Base-by-base conservation (phyloP, 768 basidiomycete genomes). In the Macrolepiota fuliginosa region DNA sequence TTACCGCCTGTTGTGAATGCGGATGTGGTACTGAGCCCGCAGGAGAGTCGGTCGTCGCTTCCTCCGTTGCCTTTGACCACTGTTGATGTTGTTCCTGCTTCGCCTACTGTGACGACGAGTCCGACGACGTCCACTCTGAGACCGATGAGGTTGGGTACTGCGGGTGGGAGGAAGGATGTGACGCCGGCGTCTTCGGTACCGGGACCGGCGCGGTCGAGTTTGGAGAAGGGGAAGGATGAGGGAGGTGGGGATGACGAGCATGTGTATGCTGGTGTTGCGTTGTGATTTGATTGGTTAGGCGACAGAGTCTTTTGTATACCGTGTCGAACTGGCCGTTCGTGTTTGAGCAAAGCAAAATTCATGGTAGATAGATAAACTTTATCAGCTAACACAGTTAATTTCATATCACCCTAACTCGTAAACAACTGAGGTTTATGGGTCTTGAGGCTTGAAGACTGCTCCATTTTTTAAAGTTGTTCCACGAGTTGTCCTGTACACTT, bases 191-290 rank as follows among this genome's bases (percentile, higher is more conserved):
- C 53, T 27, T 54, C 29, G 35, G 25, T 36, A 29, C 11, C 19
- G 9, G 11, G 39, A n/a, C n/a, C n/a, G n/a, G 39, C 7, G 19
- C 9, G 29, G n/a, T 6, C 25, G 29, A 36, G 56, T 35, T 1
- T 24, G 17, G 46, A 36, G 7, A 36, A 37, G 57, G 45, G 36
- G 11, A 37, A 51, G 37, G 27, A 53, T n/a, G 22, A 60, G 35
- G 19, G 39, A 25, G 24, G 51, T 10, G 49, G 24, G 49, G 50
- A 51, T 15, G 50, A 39, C 39, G 49, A 42, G 2, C 36, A 39
- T 36, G 24, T 42, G 25, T 59, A 59, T 35, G 17, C 50, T 29
- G 58, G 58, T 29, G 58, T 59, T 40, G 58, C 58, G 9, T 36
- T 59, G 50, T 59, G 52, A 46, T 36, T 40, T 19, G 36, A 0